These are phyloP conservation scores for Arthrinium puccinioides DNA, from an alignment of 2,329 filamentous ascomycete species.

Conservation along the genomic window DNA sequence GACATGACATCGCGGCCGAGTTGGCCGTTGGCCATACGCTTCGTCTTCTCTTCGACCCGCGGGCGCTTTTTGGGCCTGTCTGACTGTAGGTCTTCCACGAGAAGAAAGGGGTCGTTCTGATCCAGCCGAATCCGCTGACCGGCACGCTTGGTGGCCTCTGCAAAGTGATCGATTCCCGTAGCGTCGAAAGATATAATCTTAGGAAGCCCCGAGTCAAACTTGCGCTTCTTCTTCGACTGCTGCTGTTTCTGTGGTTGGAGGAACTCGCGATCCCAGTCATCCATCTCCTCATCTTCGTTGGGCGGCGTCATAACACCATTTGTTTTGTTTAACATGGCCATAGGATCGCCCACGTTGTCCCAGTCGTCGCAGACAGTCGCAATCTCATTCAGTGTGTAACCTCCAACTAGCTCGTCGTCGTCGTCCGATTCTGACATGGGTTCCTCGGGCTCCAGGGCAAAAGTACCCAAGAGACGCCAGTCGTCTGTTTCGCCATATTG, in stretches of 20 bases:
- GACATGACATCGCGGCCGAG: constrained; percentile 66
- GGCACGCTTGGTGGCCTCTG: constrained; percentile 62
- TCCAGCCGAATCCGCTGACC: constrained; percentile 78
- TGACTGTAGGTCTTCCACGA: constrained; percentile 70
- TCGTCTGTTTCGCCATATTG: constrained; percentile 42
- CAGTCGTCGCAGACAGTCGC: constrained; percentile 83
- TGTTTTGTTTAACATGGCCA: constrained; percentile 4
- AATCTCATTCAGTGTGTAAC: constrained; percentile 72
- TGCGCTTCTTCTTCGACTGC: constrained; percentile 62
- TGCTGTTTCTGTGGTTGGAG: constrained; percentile 38
- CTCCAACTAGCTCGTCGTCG: constrained; percentile 61
- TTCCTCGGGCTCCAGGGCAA: constrained; percentile 32
- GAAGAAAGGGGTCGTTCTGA: constrained; percentile 77
- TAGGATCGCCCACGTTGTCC: constrained; percentile 54
- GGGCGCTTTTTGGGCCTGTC: constrained; percentile 55
- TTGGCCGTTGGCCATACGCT: constrained; percentile 61
- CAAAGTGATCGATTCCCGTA: constrained; percentile 74
- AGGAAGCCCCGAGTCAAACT: constrained; percentile 50
- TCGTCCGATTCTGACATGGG: constrained; percentile 35
- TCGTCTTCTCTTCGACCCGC: constrained; percentile 48
- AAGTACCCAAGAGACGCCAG: constrained; percentile 36
- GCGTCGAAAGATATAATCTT: constrained; percentile 52
- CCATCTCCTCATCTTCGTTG: constrained; percentile 43
- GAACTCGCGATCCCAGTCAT: constrained; percentile 59
- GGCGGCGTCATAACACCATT: constrained; percentile 16